Base-by-base conservation (phyloP, 2,329 filamentous ascomycete genomes). In the Endoconidiophora polonica region DNA sequence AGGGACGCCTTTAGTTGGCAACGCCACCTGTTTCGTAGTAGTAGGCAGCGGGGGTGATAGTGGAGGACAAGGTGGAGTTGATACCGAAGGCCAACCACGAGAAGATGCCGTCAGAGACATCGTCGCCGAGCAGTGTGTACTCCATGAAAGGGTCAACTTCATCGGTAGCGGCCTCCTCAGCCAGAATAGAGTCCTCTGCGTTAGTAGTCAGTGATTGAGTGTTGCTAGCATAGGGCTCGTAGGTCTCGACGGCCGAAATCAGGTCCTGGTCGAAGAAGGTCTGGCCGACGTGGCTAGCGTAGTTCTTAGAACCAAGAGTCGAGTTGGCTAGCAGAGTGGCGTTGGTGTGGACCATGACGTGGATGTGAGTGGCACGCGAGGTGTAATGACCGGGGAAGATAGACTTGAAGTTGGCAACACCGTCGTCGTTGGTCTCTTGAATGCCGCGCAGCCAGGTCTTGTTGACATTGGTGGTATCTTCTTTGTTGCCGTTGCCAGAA, bases 241-340 rank as follows among this genome's bases (percentile, higher is more conserved):
- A 62, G 22, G 57, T 57, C 54, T 75, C 70, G 46, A 79, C 73
- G 16, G 62, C 56, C n/a, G 58, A 54, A 52, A 74, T 68, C 33
- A 78, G 66, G 54, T 66, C 65, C 58, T 76, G 70, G 60, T 78
- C 74, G 59, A 77, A 74, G 66, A 74, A 81, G 53, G 77, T 61
- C 60, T 81, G 77, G n/a, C 77, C 76, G 33, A 79, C 69, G 60
- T 81, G 74, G 2, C 71, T 68, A 44, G 72, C 68, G 29, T 63
- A 66, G 23, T 69, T 66, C 53, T 67, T 70, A 23, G 63, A 60
- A 6, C 54, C 54, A 52, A 75, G 64, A 52, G 73, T 77, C 55
- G 67, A 65, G 63, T 77, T 76, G 43, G 65, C 56, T 42, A 68
- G 63, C 5, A 67, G 58, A 7, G 59, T 60, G 29, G 62, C 60